Percentiles rank a stretch among this genome's conserved stretches.
Evolutionary conservation across 2,329 filamentous ascomycete species (phyloP).

Genomic region (Epichloe sp.): DNA sequence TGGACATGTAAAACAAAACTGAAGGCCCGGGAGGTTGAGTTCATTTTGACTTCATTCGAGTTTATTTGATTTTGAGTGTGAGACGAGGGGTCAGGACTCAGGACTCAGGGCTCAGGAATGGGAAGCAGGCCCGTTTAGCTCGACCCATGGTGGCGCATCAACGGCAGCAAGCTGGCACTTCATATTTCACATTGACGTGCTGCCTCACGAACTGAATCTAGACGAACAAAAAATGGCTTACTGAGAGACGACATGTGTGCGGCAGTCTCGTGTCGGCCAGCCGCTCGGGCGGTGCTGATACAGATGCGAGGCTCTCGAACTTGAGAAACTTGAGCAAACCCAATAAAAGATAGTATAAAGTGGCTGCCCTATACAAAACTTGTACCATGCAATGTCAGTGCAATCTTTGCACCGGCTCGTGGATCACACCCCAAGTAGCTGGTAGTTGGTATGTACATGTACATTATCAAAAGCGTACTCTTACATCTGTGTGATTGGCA

Average conservation of each 20-base stretch:
- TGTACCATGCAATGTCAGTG: too few species aligned
- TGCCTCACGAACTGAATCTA: neutral
- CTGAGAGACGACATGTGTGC: slow-evolving; percentile 6
- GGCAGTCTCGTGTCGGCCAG: neutral
- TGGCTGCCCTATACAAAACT: too few species aligned
- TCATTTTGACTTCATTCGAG: too few species aligned
- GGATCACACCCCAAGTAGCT: too few species aligned
- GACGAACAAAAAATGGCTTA: neutral
- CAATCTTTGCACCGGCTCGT: too few species aligned
- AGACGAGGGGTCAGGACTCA: neutral
- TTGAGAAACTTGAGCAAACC: too few species aligned
- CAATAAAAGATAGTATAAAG: too few species aligned
- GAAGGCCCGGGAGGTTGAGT: too few species aligned
- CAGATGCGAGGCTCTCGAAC: neutral
- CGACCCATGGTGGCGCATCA: neutral
- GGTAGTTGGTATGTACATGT: too few species aligned
- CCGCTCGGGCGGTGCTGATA: neutral
- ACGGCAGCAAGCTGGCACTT: neutral
- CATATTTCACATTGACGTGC: neutral
- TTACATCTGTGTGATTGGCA: too few species aligned
- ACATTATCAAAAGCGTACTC: too few species aligned
- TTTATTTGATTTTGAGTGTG: neutral
- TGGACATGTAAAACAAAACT: neutral
- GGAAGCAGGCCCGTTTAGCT: neutral
- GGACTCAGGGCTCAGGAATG: neutral